Evolutionary conservation across 2,329 filamentous ascomycete genomes (phyloP), one percentile per base, ranked within the genome.

Genomic region (Apiospora phragmitis): DNA sequence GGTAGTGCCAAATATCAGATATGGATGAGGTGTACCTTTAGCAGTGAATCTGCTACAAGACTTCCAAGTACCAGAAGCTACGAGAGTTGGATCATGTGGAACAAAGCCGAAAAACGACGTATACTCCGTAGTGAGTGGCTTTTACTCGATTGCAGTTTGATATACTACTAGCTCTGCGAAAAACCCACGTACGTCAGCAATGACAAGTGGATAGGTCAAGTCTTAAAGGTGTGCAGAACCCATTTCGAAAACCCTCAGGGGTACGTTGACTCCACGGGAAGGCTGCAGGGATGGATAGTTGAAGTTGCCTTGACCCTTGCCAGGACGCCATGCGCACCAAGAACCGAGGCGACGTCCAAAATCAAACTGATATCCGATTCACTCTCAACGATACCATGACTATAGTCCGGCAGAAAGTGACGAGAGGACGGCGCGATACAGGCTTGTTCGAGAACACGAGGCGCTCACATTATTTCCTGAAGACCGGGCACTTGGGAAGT

Each of bases 1-100:
- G 74, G 74, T 74, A 68, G 71, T 73, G 74, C 70, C 42, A 73
- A 71, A 68, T 38, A 38, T 21, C 51, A 35, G 62, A 65, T 72
- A 62, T 32, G 49, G 26, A 32, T 55, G 11, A 55, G 55, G 68
- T 41, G 38, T 42, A 67, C 35, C 42, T 42, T 26, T 67, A 59
- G 51, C 29, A 29, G 29, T 11, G 51, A 9, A 59, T 21, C 16
- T 35, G 29, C 51, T 62, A 62, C 32, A 4, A n/a, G 32, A 21
- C 51, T 1, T 35, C 29, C 29, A 35, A 32, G 51, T 59, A 59
- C 51, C 21, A 14, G 55, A n/a, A 38, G 32, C 32, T 35, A n/a
- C 32, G 32, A 38, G 55, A 38, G 18, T 24, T 38, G 55, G 32
- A 62, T n/a, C 32, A n/a, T 38, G 55, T 62, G 21, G 55, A 38